Evolutionary conservation across 2,329 filamentous ascomycete species (phyloP).

Genomic region (Aureobasidium sp.): DNA sequence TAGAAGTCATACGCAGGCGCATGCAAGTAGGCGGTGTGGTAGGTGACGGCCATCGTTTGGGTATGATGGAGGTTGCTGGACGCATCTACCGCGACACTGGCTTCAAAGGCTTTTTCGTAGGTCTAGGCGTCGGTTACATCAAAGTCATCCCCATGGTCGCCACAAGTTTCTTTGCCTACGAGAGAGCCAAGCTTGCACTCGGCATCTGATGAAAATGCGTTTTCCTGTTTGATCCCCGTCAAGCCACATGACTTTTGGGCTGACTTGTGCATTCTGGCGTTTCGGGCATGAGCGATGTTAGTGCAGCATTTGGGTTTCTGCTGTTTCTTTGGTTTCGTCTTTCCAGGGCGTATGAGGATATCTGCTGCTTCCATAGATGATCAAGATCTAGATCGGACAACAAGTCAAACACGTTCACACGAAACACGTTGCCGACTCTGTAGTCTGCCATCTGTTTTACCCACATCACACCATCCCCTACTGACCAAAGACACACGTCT

Average conservation of each 20-base stretch:
- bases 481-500: not conserved
- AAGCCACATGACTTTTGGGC: not conserved
- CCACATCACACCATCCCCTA: not conserved
- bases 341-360: not conserved
- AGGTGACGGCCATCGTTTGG: constrained; percentile 73
- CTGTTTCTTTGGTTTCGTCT: not conserved
- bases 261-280: constrained; percentile 1
- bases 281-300: not conserved
- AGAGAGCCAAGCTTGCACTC: constrained; percentile 51
- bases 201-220: constrained; percentile 31
- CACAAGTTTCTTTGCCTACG: constrained; percentile 60
- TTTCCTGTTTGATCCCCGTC: not conserved
- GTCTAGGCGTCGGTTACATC: constrained; percentile 86
- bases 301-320: not conserved
- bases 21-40: constrained; percentile 97
- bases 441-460: not conserved
- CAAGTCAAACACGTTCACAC: not conserved
- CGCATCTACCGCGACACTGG: constrained; percentile 71
- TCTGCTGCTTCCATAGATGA: not conserved
- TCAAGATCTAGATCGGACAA: not conserved
- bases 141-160: constrained; percentile 90
- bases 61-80: constrained; percentile 68
- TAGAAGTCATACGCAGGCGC: constrained; percentile 82
- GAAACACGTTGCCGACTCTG: not conserved
- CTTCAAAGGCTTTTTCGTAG: constrained; percentile 78